A percentile compares a stretch with the other conserved stretches of the same genome.
Evolutionary conservation across 1,284 basidiomycete species (phyloP).

Genomic region (Moesziomyces aphidis): DNA sequence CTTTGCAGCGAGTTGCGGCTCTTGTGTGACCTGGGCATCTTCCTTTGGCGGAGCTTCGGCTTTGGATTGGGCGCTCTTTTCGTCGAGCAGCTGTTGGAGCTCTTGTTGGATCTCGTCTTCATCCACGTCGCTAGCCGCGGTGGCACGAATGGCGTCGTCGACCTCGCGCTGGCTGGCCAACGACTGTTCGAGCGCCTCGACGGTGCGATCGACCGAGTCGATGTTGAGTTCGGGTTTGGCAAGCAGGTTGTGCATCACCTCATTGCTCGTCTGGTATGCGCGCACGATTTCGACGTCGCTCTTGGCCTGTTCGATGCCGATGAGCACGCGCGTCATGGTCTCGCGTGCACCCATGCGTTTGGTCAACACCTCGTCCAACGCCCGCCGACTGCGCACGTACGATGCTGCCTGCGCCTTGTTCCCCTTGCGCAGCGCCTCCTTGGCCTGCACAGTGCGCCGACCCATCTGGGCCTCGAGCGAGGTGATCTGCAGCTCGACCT

Average conservation of each 20-base stretch:
- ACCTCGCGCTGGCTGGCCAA: constrained; percentile 84
- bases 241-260: constrained; percentile 80
- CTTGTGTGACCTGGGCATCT: too few relatives aligned
- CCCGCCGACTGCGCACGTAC: constrained; percentile 82
- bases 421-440: constrained; percentile 75
- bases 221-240: constrained; percentile 81
- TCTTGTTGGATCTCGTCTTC: constrained; percentile 66
- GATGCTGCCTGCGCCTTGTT: constrained; percentile 80
- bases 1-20: not conserved
- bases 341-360: constrained; percentile 81
- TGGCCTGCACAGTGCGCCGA: constrained; percentile 75
- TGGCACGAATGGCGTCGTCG: constrained; percentile 77
- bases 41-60: not conserved
- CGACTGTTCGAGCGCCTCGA: constrained; percentile 85
- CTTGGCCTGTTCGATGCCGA: constrained; percentile 86
- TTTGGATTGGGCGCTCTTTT: not conserved
- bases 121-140: constrained; percentile 24
- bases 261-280: constrained; percentile 82
- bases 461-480: constrained; percentile 77
- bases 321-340: constrained; percentile 79
- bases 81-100: constrained; percentile 8
- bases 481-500: constrained; percentile 77
- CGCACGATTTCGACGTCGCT: constrained; percentile 91
- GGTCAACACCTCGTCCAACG: constrained; percentile 79
- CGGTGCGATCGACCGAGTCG: constrained; percentile 82